These are phyloP conservation scores for Saposhnikovia divaricata DNA, from an alignment of 129 eudicot species.

Conservation along the genomic window DNA sequence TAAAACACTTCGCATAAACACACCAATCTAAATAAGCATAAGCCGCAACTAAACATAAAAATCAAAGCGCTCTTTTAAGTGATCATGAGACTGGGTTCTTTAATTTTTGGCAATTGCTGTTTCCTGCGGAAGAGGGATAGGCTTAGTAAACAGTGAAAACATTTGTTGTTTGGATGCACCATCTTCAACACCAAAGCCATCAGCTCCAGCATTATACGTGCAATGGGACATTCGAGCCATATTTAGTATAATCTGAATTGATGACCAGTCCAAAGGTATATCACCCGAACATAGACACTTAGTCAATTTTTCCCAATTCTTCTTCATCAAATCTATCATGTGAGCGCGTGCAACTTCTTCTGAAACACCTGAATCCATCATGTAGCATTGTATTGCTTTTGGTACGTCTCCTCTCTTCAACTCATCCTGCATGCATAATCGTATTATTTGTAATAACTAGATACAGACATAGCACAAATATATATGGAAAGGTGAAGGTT, in stretches of 20 bases:
- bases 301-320: neutral
- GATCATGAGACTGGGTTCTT: no score
- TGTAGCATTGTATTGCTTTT: neutral
- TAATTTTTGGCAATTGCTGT: neutral
- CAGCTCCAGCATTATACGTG: neutral
- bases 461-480: no score
- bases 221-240: neutral
- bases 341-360: neutral
- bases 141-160: neutral
- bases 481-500: no score
- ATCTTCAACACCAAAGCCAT: neutral
- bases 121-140: neutral
- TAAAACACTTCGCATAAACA: no score
- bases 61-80: no score
- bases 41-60: no score
- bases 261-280: neutral
- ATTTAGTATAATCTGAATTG: neutral
- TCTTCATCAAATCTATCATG: neutral
- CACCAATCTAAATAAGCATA: no score
- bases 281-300: neutral
- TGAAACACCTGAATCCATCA: neutral
- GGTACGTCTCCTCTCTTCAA: neutral
- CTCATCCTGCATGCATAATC: neutral
- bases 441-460: no score
- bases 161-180: neutral